Conservation (phyloP, 371 early-diverging fungal genomes). For the Homolaphlyctis polyrhiza region DNA sequence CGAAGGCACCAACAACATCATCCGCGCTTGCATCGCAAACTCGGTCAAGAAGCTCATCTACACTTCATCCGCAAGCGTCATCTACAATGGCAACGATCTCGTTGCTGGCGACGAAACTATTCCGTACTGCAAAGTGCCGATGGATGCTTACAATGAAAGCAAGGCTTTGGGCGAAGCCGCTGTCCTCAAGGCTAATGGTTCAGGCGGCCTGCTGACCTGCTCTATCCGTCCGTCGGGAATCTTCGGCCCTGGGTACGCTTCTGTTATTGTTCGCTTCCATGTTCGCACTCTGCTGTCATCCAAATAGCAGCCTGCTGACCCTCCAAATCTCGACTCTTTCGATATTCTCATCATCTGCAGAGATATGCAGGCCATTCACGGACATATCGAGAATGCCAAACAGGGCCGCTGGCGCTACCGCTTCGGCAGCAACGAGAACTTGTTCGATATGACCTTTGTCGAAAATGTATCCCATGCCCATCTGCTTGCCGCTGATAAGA, state of each 20-base stretch:
- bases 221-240: constrained; percentile 87
- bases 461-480: constrained; percentile 91
- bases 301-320: neutral
- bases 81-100: constrained; percentile 73
- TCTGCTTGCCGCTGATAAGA: constrained; percentile 76
- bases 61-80: constrained; percentile 85
- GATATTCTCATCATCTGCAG: constrained; percentile 18
- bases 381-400: constrained; percentile 67
- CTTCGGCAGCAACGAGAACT: constrained; percentile 79
- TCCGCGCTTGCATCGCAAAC: constrained; percentile 65
- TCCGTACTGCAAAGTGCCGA: constrained; percentile 66
- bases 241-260: constrained; percentile 59
- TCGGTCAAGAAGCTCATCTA: constrained; percentile 74
- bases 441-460: constrained; percentile 92
- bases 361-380: constrained; percentile 78
- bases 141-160: constrained; percentile 89
- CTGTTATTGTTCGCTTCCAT: neutral
- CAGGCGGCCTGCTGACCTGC: constrained; percentile 64
- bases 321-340: neutral
- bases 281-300: neutral
- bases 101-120: constrained; percentile 71
- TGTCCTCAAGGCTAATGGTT: constrained; percentile 71
- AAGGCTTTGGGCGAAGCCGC: constrained; percentile 83
- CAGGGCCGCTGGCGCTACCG: constrained; percentile 66
- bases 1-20: constrained; percentile 80